Percentiles rank a stretch among this genome's conserved stretches.
These are phyloP conservation scores for Edaphochlamys debaryana DNA, from an alignment of 139 green algal genomes.

Conservation along the genomic window DNA sequence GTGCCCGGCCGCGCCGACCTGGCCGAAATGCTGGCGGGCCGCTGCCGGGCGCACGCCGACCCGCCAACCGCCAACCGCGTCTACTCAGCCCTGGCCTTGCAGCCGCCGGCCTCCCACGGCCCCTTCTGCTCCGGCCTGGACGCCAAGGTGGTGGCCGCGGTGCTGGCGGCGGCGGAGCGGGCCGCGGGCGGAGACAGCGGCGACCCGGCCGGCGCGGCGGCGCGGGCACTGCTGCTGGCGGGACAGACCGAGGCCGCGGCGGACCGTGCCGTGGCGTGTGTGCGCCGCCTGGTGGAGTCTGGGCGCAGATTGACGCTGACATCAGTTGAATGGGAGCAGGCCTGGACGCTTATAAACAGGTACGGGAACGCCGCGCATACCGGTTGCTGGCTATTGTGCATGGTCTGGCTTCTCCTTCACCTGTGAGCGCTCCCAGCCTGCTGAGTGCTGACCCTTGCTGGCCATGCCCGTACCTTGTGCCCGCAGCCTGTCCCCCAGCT, in stretches of 20 bases:
- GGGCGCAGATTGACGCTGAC: background rate
- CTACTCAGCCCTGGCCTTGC: background rate
- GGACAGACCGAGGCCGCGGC: constrained; percentile 11
- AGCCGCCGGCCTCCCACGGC: background rate
- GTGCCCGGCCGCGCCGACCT: constrained; percentile 11
- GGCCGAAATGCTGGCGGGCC: constrained; percentile 2
- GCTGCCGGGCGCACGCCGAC: constrained; percentile 7
- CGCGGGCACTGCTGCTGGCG: constrained; percentile 15
- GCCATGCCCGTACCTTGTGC: background rate
- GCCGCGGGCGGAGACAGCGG: too few relatives aligned
- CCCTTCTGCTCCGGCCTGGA: too few relatives aligned
- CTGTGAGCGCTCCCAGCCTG: background rate
- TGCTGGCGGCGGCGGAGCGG: too few relatives aligned
- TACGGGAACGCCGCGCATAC: background rate
- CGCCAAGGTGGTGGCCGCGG: too few relatives aligned
- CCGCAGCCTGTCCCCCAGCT: background rate
- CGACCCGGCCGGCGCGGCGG: too few relatives aligned
- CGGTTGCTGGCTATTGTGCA: too few relatives aligned
- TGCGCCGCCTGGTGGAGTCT: background rate
- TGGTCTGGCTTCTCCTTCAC: background rate
- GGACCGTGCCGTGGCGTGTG: background rate
- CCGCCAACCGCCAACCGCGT: background rate
- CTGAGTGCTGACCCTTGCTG: background rate
- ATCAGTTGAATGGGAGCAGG: constrained; percentile 4
- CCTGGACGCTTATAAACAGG: constrained; percentile 21